Base-by-base conservation (phyloP, 306 rosid genomes). In the Quercus cerris region DNA sequence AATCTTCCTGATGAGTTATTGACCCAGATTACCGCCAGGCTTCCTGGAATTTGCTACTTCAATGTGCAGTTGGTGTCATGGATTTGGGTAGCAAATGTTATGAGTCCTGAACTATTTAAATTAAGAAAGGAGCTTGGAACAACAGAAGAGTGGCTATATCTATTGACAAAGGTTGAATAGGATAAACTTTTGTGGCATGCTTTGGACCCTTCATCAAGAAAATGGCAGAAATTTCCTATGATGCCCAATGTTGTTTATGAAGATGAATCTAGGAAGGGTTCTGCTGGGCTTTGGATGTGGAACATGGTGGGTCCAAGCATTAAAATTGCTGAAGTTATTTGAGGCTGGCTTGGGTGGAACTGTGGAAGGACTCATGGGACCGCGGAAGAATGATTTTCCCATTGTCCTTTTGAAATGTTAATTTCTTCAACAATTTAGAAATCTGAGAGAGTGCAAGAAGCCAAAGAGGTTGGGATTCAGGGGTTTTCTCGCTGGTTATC, bases 91-190 rank as follows among this genome's bases (percentile, higher is more conserved):
- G 80, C 83, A 57, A 86, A 85, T 62, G 77, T 95, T 73, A 82
- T 23, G 75, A 84, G 91, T 84, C 76, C 85, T 4, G 92, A 93
- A 57, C 86, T 95, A 15, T 91, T 82, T 72, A 75, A 88, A 72
- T 76, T 93, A 71, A 89, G 98, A 74, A 90, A 89, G 81, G 99
- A 91, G 76, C 88, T 95, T 3, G 88, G 96, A 59, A 86, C 87
- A 4, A 90, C 92, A n/a, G 99, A 95, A 84, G 99, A 95, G 78
- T 93, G 99, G 99, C 83, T 95, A 9, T 95, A 93, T 84, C 52
- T 93, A 57, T 80, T 95, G 88, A 88, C 91, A 1, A 93, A 95
- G 84, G 80, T 86, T 71, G 94, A 89, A 66, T 93, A 86, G 62
- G 90, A 85, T 80, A 89, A 84, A 57, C 92, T 90, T 75, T 64